Conservation (phyloP, 495 filamentous ascomycete genomes). For the Penicillium desertorum region DNA sequence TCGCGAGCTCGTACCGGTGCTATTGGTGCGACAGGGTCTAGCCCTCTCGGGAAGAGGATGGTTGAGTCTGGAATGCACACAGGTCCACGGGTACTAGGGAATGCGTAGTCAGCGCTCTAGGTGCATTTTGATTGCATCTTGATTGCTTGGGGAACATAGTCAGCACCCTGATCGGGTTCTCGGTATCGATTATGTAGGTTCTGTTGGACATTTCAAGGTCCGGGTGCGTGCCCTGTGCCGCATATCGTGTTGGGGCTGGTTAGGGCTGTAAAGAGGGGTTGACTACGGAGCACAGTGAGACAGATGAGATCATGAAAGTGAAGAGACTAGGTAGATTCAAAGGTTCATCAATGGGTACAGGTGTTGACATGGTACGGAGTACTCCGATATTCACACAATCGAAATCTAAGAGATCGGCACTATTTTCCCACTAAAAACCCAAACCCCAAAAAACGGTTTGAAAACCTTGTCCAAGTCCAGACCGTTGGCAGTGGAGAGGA, state of each 20-base stretch:
- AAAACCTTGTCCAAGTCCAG: constrained; percentile 5
- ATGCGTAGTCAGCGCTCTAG: neutral
- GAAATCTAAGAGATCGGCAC: constrained; percentile 9
- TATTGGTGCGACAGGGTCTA: constrained; percentile 7
- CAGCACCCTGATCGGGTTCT: neutral
- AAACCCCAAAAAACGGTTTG: neutral
- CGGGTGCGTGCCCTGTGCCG: neutral
- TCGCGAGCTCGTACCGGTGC: neutral
- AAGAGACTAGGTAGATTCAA: neutral
- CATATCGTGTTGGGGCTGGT: neutral
- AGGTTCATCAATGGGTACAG: neutral
- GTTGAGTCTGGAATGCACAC: constrained; percentile 5
- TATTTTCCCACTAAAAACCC: constrained; percentile 8
- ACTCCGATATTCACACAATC: neutral
- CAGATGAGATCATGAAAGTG: neutral
- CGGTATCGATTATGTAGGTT: neutral
- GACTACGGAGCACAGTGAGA: neutral
- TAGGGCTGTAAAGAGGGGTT: neutral
- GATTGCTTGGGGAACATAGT: neutral
- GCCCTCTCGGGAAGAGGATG: neutral
- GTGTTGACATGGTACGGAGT: no score
- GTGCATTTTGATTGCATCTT: neutral
- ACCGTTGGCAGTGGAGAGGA: constrained; percentile 3
- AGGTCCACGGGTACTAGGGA: neutral
- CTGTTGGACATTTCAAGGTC: neutral